Base-by-base conservation (phyloP, 345 rosid genomes). In the Trapa incisa region DNA sequence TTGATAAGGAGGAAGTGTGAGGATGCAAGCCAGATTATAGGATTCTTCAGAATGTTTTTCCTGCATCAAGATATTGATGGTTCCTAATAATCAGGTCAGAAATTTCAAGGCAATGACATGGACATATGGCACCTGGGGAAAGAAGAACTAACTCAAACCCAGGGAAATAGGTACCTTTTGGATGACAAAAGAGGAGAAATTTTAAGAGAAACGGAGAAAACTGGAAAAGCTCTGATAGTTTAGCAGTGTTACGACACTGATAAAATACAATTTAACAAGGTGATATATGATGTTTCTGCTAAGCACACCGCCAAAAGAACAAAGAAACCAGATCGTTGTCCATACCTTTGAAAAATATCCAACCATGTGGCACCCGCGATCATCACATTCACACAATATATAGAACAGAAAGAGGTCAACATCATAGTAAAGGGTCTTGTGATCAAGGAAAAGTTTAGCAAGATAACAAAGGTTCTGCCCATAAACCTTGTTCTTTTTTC, bases 341-440 rank as follows among this genome's bases (percentile, higher is more conserved):
- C 47, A 77, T 78, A 89, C 99, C 99, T 94, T 94, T 65, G 99
- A 94, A 70, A 89, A 94, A 78, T 94, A 94, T 69, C 99, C 99
- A 77, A 91, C 97, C 97, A 91, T 94, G 83, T 94, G 99, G 84
- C 99, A 94, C 69, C 99, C 99, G 35, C 99, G 92, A 79, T 94
- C 99, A 79, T 94, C 99, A 70, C 97, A 94, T 80, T 94, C 99
- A 29, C 97, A 94, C 75, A 94, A 81, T 67, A 94, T 75, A 48
- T 94, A 94, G 76, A 94, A 94, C 53, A 94, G 86, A 79, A 91
- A 94, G 72, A 94, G 80, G 74, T 94, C 97, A 66, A 95, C 99
- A 47, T 95, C 99, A 73, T 95, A 95, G 75, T 95, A 95, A 65
- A 91, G 99, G 57, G 99, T 95, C 80, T 95, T 95, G 86, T 91